Evolutionary conservation across 768 basidiomycete species (phyloP), one percentile per base, ranked within the genome.

Genomic region (Auricularia sp.): DNA sequence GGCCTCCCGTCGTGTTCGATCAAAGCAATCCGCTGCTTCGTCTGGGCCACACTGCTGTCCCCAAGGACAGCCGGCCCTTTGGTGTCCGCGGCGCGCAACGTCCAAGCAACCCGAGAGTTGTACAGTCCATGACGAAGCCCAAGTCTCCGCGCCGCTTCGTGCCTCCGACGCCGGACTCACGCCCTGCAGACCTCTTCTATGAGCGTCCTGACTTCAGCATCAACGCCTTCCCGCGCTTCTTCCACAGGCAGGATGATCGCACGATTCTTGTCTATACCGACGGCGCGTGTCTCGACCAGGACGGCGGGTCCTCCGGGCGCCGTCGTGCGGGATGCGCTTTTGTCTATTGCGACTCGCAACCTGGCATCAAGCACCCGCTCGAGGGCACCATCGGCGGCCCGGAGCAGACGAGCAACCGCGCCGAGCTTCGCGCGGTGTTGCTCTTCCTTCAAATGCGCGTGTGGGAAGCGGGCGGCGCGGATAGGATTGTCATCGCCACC

Each of bases 401-500:
- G 36, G 44, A 58, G 65, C 71, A 70, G 68, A 71, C 76, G 69
- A 65, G 70, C 67, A 71, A 72, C 74, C 68, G 77, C 69, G 75
- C 75, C n/a, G 75, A 75, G 68, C 71, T 76, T 0, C 71, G 74
- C 16, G 75, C 74, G n/a, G 74, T 67, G 14, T 66, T 72, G 53
- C 63, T 59, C 14, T 71, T 70, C 54, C 67, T 76, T 35, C 58
- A 58, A 21, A 61, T 70, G 56, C 64, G 71, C 6, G 6, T 56
- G 12, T 76, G 75, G 75, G 62, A 63, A 10, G 71, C 68, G 6
- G 74, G 74, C 56, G 71, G 74, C 23, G 74, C 73, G 63, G 64
- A 61, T 23, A 70, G 72, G n/a, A 64, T 77, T 62, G 71, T 75
- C 10, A 65, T 77, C 54, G 73, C 73, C 18, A 71, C 71, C 11